Conservation (phyloP, 1,284 basidiomycete genomes). For the Sanghuangporus weigelae region DNA sequence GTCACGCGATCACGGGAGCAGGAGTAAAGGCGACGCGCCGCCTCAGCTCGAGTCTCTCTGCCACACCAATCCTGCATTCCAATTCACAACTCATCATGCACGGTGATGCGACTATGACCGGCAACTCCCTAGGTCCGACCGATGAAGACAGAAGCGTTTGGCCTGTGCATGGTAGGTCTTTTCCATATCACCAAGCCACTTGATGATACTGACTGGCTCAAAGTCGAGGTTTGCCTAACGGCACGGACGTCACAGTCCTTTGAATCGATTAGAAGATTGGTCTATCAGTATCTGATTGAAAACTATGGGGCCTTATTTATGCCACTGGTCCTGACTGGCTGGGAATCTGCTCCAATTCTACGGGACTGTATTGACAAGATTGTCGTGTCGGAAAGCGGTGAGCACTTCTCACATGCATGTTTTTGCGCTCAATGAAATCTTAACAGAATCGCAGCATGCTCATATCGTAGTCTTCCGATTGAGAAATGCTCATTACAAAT, state of each 20-base stretch:
- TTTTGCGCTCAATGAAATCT: background rate
- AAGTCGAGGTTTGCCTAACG: slow-evolving; percentile 82
- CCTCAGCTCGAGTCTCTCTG: background rate
- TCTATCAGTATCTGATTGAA: slow-evolving; percentile 55
- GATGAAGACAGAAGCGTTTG: slow-evolving; percentile 29
- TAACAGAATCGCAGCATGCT: slow-evolving; percentile 21
- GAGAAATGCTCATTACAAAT: slow-evolving; percentile 64
- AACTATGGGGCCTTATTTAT: slow-evolving; percentile 58
- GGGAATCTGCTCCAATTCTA: slow-evolving; percentile 70
- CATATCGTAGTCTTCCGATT: slow-evolving; percentile 38
- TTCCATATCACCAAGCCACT: background rate
- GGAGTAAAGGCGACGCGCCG: background rate
- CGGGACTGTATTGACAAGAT: slow-evolving; percentile 74
- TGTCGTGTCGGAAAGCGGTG: slow-evolving; percentile 59
- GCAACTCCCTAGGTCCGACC: no score
- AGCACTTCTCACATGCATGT: background rate
- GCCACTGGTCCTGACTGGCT: slow-evolving; percentile 64
- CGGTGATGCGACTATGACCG: background rate
- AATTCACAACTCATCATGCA: background rate
- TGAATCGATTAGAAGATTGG: slow-evolving; percentile 62
- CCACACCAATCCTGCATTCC: background rate
- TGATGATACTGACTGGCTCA: slow-evolving; percentile 9
- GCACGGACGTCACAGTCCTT: slow-evolving; percentile 62
- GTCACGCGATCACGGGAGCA: background rate
- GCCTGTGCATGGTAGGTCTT: slow-evolving; percentile 52